A percentile compares a stretch with the other conserved stretches of the same genome.
phyloP scores from a whole-genome alignment of 2,329 filamentous ascomycete genomes.

The Emericellopsis cladophorae region DNA sequence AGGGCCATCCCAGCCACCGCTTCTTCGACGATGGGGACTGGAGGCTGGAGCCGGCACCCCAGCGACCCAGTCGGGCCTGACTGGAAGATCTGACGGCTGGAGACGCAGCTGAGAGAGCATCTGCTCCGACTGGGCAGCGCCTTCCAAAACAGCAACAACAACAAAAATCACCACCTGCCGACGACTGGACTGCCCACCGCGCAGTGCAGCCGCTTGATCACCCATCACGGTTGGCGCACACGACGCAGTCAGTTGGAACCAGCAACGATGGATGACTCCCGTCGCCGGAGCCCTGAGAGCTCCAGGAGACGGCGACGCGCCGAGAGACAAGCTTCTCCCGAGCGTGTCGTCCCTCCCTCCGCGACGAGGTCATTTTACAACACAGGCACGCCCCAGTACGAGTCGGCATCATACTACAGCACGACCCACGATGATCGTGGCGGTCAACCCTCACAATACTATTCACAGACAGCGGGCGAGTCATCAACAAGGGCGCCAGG shows the following conservation, averaged over 20 bases:
- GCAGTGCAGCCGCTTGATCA: not conserved
- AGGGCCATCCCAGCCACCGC: too few species aligned
- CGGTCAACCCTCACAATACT: conserved; percentile 2
- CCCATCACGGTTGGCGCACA: not conserved
- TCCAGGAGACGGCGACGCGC: conserved; percentile 33
- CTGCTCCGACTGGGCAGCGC: too few species aligned
- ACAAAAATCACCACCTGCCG: too few species aligned
- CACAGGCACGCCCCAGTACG: conserved; percentile 6
- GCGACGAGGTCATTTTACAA: conserved; percentile 1
- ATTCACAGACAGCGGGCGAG: not conserved
- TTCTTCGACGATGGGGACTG: too few species aligned
- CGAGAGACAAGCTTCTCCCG: conserved; percentile 17
- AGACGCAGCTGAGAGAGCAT: too few species aligned
- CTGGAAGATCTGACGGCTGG: too few species aligned
- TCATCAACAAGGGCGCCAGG: too few species aligned
- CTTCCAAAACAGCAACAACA: too few species aligned
- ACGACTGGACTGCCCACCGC: too few species aligned
- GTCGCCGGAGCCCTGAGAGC: conserved; percentile 43
- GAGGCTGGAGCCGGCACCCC: too few species aligned
- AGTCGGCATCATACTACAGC: conserved; percentile 4
- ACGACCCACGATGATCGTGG: conserved; percentile 4
- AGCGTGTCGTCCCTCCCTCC: conserved; percentile 4
- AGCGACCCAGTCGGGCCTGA: too few species aligned
- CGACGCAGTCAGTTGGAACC: not conserved
- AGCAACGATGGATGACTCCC: conserved; percentile 34